phyloP scores from a whole-genome alignment of 148 eudicot genomes.

The Agrostemma githago region DNA sequence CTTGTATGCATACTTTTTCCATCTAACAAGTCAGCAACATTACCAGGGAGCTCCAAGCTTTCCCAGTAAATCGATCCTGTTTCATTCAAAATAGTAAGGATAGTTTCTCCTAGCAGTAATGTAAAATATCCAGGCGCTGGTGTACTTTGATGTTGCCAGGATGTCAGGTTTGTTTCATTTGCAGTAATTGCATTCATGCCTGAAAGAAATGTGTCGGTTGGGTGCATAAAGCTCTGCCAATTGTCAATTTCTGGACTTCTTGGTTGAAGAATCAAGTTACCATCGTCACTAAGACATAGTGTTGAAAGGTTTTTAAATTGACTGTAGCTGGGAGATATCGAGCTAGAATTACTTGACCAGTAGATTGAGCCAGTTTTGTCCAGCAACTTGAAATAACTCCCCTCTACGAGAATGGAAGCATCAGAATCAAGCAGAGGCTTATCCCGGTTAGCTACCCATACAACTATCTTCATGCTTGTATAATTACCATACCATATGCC shows the following conservation, averaged over 20 bases:
- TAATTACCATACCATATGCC: slow-evolving; percentile 39
- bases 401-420: slow-evolving; percentile 19
- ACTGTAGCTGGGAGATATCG: not conserved
- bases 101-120: slow-evolving; percentile 12
- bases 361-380: not conserved
- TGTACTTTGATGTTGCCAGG: slow-evolving; percentile 26
- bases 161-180: slow-evolving; percentile 14
- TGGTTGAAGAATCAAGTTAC: slow-evolving; percentile 25
- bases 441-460: slow-evolving; percentile 48
- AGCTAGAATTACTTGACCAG: not conserved
- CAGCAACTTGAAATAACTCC: slow-evolving; percentile 24
- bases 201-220: slow-evolving; percentile 36
- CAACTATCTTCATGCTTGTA: slow-evolving; percentile 20
- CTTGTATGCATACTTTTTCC: not conserved
- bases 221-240: slow-evolving; percentile 38
- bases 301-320: too few relatives aligned
- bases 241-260: not conserved
- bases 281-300: slow-evolving; percentile 24
- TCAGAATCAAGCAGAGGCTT: slow-evolving; percentile 16
- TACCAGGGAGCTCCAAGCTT: not conserved
- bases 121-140: slow-evolving; percentile 24
- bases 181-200: slow-evolving; percentile 28
- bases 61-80: slow-evolving; percentile 14
- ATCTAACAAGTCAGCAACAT: not conserved
- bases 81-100: not conserved